phyloP scores from a whole-genome alignment of 495 filamentous ascomycete species.

The Neurospora sp. region DNA sequence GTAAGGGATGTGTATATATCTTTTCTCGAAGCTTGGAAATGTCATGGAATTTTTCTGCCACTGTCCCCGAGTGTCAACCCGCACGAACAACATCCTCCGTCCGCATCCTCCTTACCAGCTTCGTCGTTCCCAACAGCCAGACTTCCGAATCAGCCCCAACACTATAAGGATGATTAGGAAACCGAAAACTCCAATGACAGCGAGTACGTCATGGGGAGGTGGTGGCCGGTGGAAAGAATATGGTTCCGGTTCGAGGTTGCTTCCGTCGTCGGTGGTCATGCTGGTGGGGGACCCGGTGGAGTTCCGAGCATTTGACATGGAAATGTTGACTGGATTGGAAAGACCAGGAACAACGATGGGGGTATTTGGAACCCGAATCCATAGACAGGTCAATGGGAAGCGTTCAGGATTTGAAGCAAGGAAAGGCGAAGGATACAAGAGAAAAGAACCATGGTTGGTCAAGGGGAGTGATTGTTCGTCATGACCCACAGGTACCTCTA shows the following conservation, averaged over 20 bases:
- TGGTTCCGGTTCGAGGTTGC: neutral
- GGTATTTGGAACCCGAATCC: no score
- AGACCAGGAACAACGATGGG: no score
- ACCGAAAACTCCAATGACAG: neutral
- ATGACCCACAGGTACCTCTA: neutral
- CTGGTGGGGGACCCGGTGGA: neutral
- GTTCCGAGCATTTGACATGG: neutral
- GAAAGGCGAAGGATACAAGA: neutral
- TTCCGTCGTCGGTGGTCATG: neutral
- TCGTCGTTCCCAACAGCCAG: neutral
- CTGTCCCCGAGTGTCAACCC: neutral
- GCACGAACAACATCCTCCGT: neutral
- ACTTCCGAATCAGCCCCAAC: neutral
- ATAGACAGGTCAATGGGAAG: fast-evolving
- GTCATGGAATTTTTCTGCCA: no score
- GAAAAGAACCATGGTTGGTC: neutral
- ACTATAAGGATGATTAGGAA: neutral
- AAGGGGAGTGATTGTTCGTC: neutral
- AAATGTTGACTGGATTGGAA: no score
- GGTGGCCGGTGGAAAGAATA: fast-evolving
- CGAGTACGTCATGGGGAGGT: neutral
- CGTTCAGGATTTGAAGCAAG: no score
- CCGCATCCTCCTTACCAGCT: neutral
- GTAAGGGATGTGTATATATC: no score
- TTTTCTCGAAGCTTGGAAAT: no score